Percentiles rank a stretch among this genome's conserved stretches.
Conservation (phyloP, 495 filamentous ascomycete genomes). For the Aspergillus affinis region DNA sequence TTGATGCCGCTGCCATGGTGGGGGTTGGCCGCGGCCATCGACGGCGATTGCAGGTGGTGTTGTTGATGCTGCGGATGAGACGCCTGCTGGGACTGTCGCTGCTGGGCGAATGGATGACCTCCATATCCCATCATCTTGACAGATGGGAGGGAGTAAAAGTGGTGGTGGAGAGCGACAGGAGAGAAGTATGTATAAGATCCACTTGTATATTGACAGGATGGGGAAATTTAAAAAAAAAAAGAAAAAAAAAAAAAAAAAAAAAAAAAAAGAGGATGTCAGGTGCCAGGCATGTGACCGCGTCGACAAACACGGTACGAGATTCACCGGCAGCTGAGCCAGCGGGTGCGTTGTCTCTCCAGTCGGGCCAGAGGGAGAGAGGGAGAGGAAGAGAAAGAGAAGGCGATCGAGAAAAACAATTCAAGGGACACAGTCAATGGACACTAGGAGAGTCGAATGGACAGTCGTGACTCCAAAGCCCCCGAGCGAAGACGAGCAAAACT, state of each 20-base stretch:
- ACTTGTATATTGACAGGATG: background rate
- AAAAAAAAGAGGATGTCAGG: slow-evolving; percentile 2
- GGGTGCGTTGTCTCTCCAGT: too few species aligned
- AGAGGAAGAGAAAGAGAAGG: slow-evolving; percentile 3
- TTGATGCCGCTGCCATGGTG: slow-evolving; percentile 32
- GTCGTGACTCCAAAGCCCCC: background rate
- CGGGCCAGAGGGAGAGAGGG: background rate
- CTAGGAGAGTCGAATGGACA: too few species aligned
- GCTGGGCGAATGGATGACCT: slow-evolving; percentile 34
- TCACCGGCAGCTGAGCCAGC: background rate
- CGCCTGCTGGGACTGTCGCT: slow-evolving; percentile 21
- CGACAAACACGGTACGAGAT: background rate
- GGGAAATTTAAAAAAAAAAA: slow-evolving; percentile 7
- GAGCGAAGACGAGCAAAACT: too few species aligned
- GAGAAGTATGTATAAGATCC: background rate
- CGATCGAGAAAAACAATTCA: background rate
- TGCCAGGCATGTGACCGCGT: background rate
- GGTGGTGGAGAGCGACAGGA: background rate
- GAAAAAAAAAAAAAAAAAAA: slow-evolving; percentile 9
- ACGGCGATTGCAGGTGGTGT: slow-evolving; percentile 36
- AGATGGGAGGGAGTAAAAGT: background rate
- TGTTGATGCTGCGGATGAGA: slow-evolving; percentile 23
- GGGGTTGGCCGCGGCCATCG: slow-evolving; percentile 27
- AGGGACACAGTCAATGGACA: background rate
- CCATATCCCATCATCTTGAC: slow-evolving; percentile 33